Evolutionary conservation across 139 green algal species (phyloP).

Genomic region (Mesostigma viride): DNA sequence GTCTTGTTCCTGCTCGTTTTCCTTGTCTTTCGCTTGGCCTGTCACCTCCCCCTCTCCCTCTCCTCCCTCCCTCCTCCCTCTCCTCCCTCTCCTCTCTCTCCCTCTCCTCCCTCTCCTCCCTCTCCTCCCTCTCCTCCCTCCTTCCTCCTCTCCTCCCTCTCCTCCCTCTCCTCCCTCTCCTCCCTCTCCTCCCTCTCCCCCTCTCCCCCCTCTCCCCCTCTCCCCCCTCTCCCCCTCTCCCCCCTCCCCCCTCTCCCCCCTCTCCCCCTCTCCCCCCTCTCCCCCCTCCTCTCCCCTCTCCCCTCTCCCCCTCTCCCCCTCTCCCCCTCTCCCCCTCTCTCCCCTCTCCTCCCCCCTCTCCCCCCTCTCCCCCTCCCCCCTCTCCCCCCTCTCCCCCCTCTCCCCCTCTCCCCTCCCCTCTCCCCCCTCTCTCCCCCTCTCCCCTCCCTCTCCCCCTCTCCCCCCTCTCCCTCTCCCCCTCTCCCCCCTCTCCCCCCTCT

Average conservation of each 20-base stretch:
- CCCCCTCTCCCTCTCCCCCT: not conserved
- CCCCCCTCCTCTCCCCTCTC: not conserved
- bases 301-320: not conserved
- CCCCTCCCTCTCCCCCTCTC: not conserved
- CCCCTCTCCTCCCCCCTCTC: not conserved
- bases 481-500: not conserved
- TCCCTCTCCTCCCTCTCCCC: not conserved
- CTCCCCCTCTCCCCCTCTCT: slow-evolving; percentile 2
- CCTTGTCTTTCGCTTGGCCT: not conserved
- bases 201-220: not conserved
- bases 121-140: too few species aligned
- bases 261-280: not conserved
- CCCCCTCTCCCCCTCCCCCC: not conserved
- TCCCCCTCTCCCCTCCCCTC: not conserved
- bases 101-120: too few species aligned
- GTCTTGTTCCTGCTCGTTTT: not conserved
- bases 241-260: not conserved
- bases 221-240: not conserved
- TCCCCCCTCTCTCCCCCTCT: not conserved
- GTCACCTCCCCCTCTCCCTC: too few species aligned
- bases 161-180: slow-evolving; percentile 1
- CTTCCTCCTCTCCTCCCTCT: too few species aligned
- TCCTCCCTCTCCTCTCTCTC: too few species aligned
- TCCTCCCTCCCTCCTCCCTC: too few species aligned
- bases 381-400: not conserved